These are phyloP conservation scores for Pythium brachiatum DNA, from an alignment of 352 stramenopile species.

Conservation along the genomic window DNA sequence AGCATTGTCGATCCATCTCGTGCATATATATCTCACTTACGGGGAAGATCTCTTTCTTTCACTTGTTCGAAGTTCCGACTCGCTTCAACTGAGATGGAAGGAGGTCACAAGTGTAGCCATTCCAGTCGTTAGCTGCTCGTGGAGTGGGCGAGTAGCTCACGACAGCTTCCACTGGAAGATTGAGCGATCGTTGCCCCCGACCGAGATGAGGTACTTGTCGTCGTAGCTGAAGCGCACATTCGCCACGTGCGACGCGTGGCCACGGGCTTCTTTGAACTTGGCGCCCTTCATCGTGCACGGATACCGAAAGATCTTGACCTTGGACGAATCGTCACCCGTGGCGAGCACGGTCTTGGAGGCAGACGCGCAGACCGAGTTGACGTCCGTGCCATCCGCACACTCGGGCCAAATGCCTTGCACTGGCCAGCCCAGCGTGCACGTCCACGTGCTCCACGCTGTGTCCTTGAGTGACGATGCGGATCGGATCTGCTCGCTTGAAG, in stretches of 20 bases:
- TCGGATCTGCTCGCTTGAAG: slow-evolving; percentile 77
- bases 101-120: neutral
- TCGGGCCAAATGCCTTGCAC: slow-evolving; percentile 91
- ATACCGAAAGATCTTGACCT: slow-evolving; percentile 89
- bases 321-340: slow-evolving; percentile 73
- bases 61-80: neutral
- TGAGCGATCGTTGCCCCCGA: slow-evolving; percentile 79
- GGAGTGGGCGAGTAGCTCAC: slow-evolving; percentile 24
- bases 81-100: neutral
- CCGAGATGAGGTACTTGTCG: slow-evolving; percentile 80
- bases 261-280: slow-evolving; percentile 38
- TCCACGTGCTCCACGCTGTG: slow-evolving; percentile 87
- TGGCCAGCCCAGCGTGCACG: slow-evolving; percentile 87
- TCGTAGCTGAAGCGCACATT: slow-evolving; percentile 81
- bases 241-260: slow-evolving; percentile 81
- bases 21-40: neutral
- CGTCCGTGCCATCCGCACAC: slow-evolving; percentile 77
- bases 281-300: slow-evolving; percentile 72
- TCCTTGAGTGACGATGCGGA: slow-evolving; percentile 75
- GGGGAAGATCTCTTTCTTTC: neutral
- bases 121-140: neutral
- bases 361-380: slow-evolving; percentile 77
- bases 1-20: no score
- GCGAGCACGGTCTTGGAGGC: slow-evolving; percentile 67
- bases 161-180: slow-evolving; percentile 85